Evolutionary conservation across 202 grass and related monocot genomes (phyloP).

Genomic region (Setaria viridis): DNA sequence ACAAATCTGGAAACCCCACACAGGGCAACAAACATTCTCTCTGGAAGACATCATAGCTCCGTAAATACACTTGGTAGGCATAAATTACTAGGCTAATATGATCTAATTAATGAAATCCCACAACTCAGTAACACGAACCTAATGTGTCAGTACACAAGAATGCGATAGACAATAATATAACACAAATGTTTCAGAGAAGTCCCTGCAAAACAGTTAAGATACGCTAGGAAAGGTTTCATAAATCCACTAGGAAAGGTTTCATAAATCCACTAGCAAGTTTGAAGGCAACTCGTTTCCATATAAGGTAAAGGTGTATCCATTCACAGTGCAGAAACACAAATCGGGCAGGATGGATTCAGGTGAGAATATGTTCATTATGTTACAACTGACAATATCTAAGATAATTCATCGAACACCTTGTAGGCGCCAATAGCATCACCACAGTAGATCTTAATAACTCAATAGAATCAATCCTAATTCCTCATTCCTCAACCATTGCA

Average conservation of each 20-base stretch:
- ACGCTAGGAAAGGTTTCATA: neutral
- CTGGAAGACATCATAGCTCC: neutral
- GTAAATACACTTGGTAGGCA: neutral
- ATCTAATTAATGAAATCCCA: neutral
- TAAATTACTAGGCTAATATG: neutral
- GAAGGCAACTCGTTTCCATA: neutral
- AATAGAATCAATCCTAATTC: neutral
- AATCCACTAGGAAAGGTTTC: neutral
- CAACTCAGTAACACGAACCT: neutral
- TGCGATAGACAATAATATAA: neutral
- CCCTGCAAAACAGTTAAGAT: neutral
- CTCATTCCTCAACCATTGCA: conserved; percentile 2
- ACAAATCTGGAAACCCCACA: neutral
- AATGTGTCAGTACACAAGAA: neutral
- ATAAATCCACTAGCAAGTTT: conserved; percentile 3
- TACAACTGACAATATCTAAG: neutral
- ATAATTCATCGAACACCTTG: conserved; percentile 34
- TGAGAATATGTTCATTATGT: neutral
- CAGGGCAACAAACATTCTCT: neutral
- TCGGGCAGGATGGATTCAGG: neutral
- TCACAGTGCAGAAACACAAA: conserved; percentile 1
- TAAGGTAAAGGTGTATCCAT: neutral
- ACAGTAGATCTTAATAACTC: conserved; percentile 13
- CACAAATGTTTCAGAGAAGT: neutral
- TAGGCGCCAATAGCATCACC: neutral